Conservation (phyloP, 73 alveolate species). For the Paramecium sexaurelia region DNA sequence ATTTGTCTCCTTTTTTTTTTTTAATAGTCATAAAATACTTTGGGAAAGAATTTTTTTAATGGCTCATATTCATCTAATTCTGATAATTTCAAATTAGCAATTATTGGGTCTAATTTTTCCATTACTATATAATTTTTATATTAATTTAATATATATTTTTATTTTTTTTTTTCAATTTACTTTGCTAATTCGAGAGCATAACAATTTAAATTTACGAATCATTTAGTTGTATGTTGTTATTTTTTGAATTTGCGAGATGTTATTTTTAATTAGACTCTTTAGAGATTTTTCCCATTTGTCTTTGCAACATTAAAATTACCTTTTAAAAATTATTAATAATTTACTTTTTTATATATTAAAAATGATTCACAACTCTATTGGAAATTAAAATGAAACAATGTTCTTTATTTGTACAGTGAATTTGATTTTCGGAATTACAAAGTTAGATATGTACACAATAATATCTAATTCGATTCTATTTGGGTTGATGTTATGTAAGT, state of each 20-base stretch:
- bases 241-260: too few relatives aligned
- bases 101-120: not conserved
- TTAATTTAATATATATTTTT: not conserved
- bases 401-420: not conserved
- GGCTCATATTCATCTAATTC: not conserved
- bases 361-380: not conserved
- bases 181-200: too few relatives aligned
- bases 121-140: not conserved
- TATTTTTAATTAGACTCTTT: too few relatives aligned
- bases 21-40: not conserved
- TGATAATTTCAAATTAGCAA: not conserved
- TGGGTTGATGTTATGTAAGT: not conserved
- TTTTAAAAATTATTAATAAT: not conserved
- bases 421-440: not conserved
- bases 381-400: slow-evolving; percentile 6
- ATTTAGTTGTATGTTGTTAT: too few relatives aligned
- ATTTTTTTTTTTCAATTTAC: too few relatives aligned
- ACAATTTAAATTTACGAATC: too few relatives aligned
- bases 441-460: not conserved
- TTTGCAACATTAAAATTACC: too few relatives aligned
- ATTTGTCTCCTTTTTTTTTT: not conserved
- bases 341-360: not conserved
- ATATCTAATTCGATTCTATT: not conserved
- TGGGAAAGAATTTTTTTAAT: not conserved
- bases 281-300: too few relatives aligned